Evolutionary conservation across 163 green algal species (phyloP).

Genomic region (Chlamydomonas reinhardtii): DNA sequence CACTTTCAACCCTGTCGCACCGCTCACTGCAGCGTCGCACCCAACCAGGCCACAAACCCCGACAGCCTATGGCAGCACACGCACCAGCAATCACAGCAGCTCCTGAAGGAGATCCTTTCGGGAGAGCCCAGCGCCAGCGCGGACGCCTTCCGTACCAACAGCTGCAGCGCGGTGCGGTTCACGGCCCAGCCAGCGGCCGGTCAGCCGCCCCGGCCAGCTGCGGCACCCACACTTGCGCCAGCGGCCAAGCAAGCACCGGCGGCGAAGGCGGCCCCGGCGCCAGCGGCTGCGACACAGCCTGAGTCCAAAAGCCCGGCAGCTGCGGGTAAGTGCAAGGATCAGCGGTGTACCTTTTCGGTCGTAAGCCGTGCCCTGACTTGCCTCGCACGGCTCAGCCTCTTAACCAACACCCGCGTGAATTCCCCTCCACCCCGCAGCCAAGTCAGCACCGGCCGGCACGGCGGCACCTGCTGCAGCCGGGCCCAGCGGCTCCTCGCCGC

Average conservation of each 20-base stretch:
- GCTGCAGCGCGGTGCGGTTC: slow-evolving; percentile 42
- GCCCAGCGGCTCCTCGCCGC: neutral
- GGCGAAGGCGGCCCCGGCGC: neutral
- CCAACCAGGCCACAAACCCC: slow-evolving; percentile 24
- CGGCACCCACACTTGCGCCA: neutral
- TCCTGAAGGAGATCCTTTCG: slow-evolving; percentile 31
- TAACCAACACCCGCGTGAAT: too few species aligned
- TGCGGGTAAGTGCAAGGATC: too few species aligned
- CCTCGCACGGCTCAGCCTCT: too few species aligned
- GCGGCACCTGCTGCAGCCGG: neutral
- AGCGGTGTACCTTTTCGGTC: too few species aligned
- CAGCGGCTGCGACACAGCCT: neutral
- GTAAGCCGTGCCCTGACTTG: too few species aligned
- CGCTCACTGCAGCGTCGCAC: slow-evolving; percentile 24
- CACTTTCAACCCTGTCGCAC: too few species aligned
- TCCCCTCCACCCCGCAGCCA: too few species aligned
- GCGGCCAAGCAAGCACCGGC: neutral
- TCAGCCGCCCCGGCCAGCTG: neutral
- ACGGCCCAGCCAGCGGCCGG: neutral
- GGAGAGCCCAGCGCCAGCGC: slow-evolving; percentile 20
- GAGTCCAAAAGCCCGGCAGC: too few species aligned
- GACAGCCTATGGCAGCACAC: slow-evolving; percentile 32
- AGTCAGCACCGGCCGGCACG: too few species aligned
- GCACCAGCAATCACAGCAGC: slow-evolving; percentile 31
- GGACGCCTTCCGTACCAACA: slow-evolving; percentile 32